Evolutionary conservation across 768 basidiomycete species (phyloP).

Genomic region (Agaricus blazei): DNA sequence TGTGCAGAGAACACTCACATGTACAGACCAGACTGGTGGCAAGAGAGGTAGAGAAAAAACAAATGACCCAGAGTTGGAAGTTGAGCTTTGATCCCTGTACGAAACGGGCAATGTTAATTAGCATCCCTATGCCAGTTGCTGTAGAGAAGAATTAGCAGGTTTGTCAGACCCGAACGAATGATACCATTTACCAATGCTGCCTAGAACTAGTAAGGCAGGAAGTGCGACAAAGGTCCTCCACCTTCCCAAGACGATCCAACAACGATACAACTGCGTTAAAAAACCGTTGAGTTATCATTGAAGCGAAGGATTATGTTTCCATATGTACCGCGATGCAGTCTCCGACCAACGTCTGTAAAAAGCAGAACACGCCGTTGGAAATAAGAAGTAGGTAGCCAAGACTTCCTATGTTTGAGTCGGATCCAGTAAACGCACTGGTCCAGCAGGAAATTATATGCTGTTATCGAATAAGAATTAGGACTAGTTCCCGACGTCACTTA

Average conservation of each 20-base stretch:
- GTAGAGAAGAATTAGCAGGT: background rate
- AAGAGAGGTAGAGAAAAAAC: conserved; percentile 30
- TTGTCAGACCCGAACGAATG: too few relatives aligned
- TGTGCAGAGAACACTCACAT: conserved; percentile 13
- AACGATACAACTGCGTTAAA: conserved; percentile 20
- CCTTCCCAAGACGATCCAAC: conserved; percentile 26
- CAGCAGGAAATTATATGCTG: conserved; percentile 4
- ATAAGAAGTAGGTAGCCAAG: conserved; percentile 25
- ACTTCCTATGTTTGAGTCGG: conserved; percentile 20
- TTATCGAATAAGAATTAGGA: background rate
- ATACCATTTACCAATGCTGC: conserved; percentile 16
- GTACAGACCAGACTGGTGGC: conserved; percentile 28
- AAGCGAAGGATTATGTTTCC: background rate
- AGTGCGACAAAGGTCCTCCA: conserved; percentile 17
- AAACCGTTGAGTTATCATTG: background rate
- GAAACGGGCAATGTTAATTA: conserved; percentile 20
- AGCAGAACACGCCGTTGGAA: conserved; percentile 26
- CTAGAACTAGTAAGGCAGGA: conserved; percentile 21
- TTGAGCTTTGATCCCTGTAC: conserved; percentile 24
- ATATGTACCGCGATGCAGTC: conserved; percentile 24
- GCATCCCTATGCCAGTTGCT: conserved; percentile 16
- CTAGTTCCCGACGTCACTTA: background rate
- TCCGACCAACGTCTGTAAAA: conserved; percentile 28
- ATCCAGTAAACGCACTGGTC: background rate
- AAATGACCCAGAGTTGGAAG: conserved; percentile 25